Conservation (phyloP, 495 filamentous ascomycete species). For the Lepidopterella palustris region DNA sequence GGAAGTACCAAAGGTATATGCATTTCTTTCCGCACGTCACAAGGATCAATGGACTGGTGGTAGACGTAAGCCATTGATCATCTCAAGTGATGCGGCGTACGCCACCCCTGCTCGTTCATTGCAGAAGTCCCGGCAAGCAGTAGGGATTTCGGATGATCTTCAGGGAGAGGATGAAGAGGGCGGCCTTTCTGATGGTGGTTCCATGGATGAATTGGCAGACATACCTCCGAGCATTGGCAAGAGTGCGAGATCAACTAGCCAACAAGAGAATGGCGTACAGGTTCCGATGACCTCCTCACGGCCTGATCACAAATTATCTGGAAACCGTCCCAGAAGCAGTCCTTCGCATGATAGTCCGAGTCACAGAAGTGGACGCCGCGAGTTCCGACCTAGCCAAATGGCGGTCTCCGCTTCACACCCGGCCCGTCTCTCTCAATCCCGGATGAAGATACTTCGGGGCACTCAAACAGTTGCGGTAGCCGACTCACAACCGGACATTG, state of each 20-base stretch:
- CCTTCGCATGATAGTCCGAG: slow-evolving; percentile 7
- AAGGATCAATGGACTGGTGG: neutral
- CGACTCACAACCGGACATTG: slow-evolving; percentile 33
- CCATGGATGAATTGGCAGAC: neutral
- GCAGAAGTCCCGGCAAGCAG: neutral
- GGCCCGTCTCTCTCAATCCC: neutral
- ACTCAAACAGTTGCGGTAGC: slow-evolving; percentile 31
- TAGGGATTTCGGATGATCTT: neutral
- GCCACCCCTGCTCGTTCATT: slow-evolving; percentile 6
- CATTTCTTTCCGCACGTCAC: slow-evolving; percentile 4
- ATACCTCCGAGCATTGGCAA: neutral
- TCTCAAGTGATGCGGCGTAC: slow-evolving; percentile 6
- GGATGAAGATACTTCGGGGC: slow-evolving; percentile 9
- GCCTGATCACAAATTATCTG: slow-evolving; percentile 11
- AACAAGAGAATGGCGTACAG: slow-evolving; percentile 6
- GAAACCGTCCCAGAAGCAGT: slow-evolving; percentile 5
- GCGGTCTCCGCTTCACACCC: neutral
- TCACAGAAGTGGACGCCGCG: neutral
- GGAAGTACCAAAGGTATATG: slow-evolving; percentile 4
- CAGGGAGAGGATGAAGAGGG: slow-evolving; percentile 13
- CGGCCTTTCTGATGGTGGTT: neutral
- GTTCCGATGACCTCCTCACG: slow-evolving; percentile 28
- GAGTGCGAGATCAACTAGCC: slow-evolving; percentile 1
- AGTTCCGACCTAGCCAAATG: neutral
- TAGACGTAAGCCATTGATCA: neutral